Evolutionary conservation across 108 stramenopile genomes (phyloP).

Genomic region (Cyclotella cryptica): DNA sequence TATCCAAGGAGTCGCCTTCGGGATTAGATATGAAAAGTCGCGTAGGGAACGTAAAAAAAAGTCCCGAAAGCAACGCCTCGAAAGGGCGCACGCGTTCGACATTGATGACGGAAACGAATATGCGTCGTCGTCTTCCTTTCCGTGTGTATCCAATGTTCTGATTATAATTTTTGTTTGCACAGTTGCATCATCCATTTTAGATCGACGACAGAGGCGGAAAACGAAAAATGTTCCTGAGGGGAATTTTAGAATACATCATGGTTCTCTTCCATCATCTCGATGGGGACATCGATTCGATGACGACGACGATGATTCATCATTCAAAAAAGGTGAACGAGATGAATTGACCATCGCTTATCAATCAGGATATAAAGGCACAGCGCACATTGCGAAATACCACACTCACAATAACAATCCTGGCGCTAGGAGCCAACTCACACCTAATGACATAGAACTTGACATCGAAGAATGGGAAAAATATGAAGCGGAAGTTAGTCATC

Average conservation of each 20-base stretch:
- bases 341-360: slow-evolving; percentile 2
- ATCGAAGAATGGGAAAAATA: slow-evolving; percentile 35
- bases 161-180: not conserved
- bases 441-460: slow-evolving; percentile 13
- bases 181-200: not conserved
- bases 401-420: not conserved
- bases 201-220: not conserved
- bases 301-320: slow-evolving; percentile 11
- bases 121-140: not conserved
- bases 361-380: not conserved
- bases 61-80: not conserved
- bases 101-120: not conserved
- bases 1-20: slow-evolving; percentile 2
- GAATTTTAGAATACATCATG: not conserved
- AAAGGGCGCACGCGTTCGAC: not conserved
- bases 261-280: slow-evolving; percentile 2
- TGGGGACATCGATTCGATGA: slow-evolving; percentile 34
- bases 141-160: not conserved
- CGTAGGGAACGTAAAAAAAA: slow-evolving; percentile 15
- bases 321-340: not conserved
- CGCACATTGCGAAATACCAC: slow-evolving; percentile 10
- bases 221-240: not conserved
- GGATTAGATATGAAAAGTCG: slow-evolving; percentile 11
- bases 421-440: slow-evolving; percentile 5
- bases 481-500: slow-evolving; percentile 35